Evolutionary conservation across 2,329 filamentous ascomycete species (phyloP), one percentile per base, ranked within the genome.

Genomic region (Gliomastix tumulicola): DNA sequence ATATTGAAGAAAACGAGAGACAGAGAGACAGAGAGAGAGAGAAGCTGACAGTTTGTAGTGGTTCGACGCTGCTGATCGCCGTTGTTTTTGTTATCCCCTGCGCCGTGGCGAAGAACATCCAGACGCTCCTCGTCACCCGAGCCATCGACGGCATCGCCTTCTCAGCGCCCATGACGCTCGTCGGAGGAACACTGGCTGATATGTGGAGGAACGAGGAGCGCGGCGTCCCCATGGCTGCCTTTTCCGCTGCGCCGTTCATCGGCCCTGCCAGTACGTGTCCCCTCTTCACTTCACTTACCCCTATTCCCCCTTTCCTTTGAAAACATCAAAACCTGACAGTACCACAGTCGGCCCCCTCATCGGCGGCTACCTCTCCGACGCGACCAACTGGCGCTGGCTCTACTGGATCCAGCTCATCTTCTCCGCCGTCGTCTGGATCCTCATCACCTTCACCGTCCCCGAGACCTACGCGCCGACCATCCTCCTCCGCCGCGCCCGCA

Each of bases 401-500:
- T 92, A 92, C 65, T 90, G 84, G 82, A 76, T 94, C 47, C 86
- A 90, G 52, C 66, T 92, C 10, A 94, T 94, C 50, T 54, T 92
- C 11, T 68, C 83, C 19, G 79, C 69, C 12, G 54, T 81, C 34
- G 74, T 82, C 47, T 92, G 83, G 77, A 41, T 83, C 15, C 55
- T 90, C 41, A 88, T 92, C 57, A 82, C 81, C 21, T 89, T 94
- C 60, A 92, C 86, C n/a, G 82, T 94, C 0, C 86, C 87, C 2
- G 88, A 94, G 59, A 95, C 88, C 0, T 94, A 92, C 55, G 81
- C 87, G 0, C 87, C 88, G 0, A 84, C 78, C 1, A 79, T 95
- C 35, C 74, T 96, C 13, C 73, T 76, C 36, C 63, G 63, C 21
- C 74, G 87, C 11, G 88, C 88, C 4, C 68, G 71, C 50, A 84